Base-by-base conservation (phyloP, 2,329 filamentous ascomycete genomes). In the Paramyrothecium sp. region DNA sequence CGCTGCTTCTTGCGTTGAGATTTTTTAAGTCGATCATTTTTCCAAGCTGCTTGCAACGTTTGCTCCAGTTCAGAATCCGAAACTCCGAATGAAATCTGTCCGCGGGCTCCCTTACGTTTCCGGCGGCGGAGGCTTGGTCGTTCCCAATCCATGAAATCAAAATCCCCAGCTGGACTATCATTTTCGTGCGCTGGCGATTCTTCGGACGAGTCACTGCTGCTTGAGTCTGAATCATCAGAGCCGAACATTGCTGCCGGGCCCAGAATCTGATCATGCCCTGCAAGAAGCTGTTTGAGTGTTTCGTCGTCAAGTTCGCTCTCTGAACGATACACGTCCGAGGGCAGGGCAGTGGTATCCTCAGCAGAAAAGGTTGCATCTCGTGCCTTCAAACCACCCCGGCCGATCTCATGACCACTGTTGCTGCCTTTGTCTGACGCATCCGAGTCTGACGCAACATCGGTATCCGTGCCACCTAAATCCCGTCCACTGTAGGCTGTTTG, bases 131-230 rank as follows among this genome's bases (percentile, higher is more conserved):
- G 71, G 54, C 86, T 91, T 1, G 88, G 86, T 23, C 87, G 81
- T 17, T 90, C 83, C 74, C 90, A 91, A 66, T 96, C 91, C 88
- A 95, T 94, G 49, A 96, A 78, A 67, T 97, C 92, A 61, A 97
- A 88, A 10, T 86, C 89, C 59, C 89, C 86, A n/a, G 22, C 59
- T 86, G 83, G 2, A 73, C 5, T 10, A 30, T 5, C 74, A 13
- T 46, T 33, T 49, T 23, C 30, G 13, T 48, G 34, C 56, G 87
- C 71, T 11, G 75, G 22, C 7, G 20, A 23, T 7, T 59, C 55
- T 2, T 47, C 58, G 7, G 62, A 61, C 13, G 54, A 59, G 34
- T 57, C 61, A 12, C 59, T 62, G 16, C 64, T 59, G 7, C 54
- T 65, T 10, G 55, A 60, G n/a, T 62, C 51, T 8, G 55, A 51